These are phyloP conservation scores for Pythium insidiosum DNA, from an alignment of 352 stramenopile species.

Conservation along the genomic window DNA sequence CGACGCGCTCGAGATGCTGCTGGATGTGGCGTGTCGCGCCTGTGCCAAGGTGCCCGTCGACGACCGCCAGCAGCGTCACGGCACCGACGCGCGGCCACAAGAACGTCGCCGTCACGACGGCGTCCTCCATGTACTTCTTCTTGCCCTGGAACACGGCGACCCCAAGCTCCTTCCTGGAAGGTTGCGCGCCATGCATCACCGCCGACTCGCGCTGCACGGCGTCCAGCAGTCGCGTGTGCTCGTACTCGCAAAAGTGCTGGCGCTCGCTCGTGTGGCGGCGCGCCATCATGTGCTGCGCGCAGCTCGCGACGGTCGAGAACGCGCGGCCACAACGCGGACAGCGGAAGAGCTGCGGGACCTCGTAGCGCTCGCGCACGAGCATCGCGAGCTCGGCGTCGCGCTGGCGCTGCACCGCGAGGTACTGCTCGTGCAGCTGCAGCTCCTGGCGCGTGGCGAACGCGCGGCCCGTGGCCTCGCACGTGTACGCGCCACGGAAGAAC, in stretches of 20 bases:
- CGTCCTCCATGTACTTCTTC: constrained; percentile 91
- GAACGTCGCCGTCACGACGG: constrained; percentile 37
- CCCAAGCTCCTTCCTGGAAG: constrained; percentile 19
- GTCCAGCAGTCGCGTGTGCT: constrained; percentile 19
- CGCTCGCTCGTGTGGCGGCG: constrained; percentile 20
- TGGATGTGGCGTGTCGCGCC: constrained; percentile 78
- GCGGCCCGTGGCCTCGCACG: constrained; percentile 46
- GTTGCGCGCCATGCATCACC: constrained; percentile 3
- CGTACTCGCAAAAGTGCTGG: constrained; percentile 52
- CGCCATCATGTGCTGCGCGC: constrained; percentile 45
- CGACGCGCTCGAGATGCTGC: neutral
- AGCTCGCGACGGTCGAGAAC: constrained; percentile 59
- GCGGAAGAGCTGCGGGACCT: constrained; percentile 32
- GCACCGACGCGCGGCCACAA: neutral
- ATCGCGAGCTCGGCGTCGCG: constrained; percentile 42
- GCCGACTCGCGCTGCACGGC: constrained; percentile 15
- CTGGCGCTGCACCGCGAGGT: constrained; percentile 40
- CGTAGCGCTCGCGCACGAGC: constrained; percentile 45
- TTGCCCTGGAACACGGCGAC: constrained; percentile 84
- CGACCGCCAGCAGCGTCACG: constrained; percentile 92
- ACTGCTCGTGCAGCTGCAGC: constrained; percentile 48
- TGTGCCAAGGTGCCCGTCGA: constrained; percentile 92
- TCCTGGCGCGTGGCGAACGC: constrained; percentile 59
- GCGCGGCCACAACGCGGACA: constrained; percentile 54
- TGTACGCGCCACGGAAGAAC: constrained; percentile 81